phyloP scores from a whole-genome alignment of 2,329 filamentous ascomycete species.

The Cladosporium sp. region DNA sequence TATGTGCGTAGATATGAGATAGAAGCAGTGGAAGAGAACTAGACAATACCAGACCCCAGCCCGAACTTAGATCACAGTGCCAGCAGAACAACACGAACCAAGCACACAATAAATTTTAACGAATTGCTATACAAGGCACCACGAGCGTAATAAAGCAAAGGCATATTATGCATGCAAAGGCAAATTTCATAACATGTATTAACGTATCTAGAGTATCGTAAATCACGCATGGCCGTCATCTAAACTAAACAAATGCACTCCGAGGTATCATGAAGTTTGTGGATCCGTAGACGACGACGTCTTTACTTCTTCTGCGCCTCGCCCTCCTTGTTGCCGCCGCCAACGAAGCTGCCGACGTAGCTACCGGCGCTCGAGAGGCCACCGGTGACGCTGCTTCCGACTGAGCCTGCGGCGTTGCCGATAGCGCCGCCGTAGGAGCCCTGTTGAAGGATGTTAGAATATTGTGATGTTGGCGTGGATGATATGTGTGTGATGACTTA shows the following conservation, averaged over 20 bases:
- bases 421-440: conserved; percentile 51
- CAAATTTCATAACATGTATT: background rate
- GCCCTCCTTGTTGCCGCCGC: conserved; percentile 38
- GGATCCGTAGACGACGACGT: background rate
- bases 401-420: conserved; percentile 37
- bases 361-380: conserved; percentile 39
- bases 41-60: no score
- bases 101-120: no score
- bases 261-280: background rate
- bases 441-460: conserved; percentile 28
- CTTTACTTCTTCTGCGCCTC: conserved; percentile 22
- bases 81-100: no score
- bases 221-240: background rate
- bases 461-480: background rate
- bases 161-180: background rate
- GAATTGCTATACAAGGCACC: no score
- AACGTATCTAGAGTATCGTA: conserved; percentile 6
- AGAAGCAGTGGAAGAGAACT: background rate
- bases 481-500: background rate
- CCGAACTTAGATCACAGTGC: no score
- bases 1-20: background rate
- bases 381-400: conserved; percentile 30
- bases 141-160: no score
- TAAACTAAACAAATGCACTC: background rate
- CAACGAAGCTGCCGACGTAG: conserved; percentile 36